Evolutionary conservation across 768 basidiomycete species (phyloP), one percentile per base, ranked within the genome.

Genomic region (Boletellus sp.): DNA sequence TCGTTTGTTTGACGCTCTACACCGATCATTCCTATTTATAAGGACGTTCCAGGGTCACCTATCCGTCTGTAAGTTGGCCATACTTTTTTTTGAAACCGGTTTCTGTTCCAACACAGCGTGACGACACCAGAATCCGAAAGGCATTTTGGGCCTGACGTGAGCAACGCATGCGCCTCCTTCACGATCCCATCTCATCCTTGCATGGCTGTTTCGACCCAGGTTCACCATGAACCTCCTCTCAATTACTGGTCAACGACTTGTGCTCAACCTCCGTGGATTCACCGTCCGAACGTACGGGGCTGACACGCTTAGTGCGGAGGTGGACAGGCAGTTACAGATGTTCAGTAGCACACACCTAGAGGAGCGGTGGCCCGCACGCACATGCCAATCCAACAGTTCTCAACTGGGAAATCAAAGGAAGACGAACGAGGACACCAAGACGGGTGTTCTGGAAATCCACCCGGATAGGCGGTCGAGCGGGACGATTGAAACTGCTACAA

Each of bases 231-330:
- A 55, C n/a, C 10, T 58, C 20, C 42, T 55, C 58, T 68, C 33
- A 36, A 51, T 51, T 47, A 52, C 43, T 32, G 57, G 35, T 46
- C 63, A 42, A 51, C 62, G 52, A 50, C 61, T 49, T 42, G 58
- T 50, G 44, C 48, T 49, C 48, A 59, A 47, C 43, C 53, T 51
- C 37, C 45, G 36, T 38, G 50, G 43, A 55, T 56, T 60, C 24
- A 26, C n/a, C 13, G 45, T 31, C 16, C 48, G 46, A 15, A 5
- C 48, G 3, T 48, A 49, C 17, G 12, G 28, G 3, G 31, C 42
- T 0, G 40, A 36, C 33, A 26, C 46, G 4, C 37, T 58, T 16
- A 58, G 57, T 19, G 32, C 38, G 6, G 57, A 58, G 48, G 46
- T 58, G 8, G 49, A 58, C 15, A 48, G 55, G 24, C 57, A 57